These are phyloP conservation scores for Spongispora temasekensis DNA, from an alignment of 1,284 basidiomycete species.

Conservation along the genomic window DNA sequence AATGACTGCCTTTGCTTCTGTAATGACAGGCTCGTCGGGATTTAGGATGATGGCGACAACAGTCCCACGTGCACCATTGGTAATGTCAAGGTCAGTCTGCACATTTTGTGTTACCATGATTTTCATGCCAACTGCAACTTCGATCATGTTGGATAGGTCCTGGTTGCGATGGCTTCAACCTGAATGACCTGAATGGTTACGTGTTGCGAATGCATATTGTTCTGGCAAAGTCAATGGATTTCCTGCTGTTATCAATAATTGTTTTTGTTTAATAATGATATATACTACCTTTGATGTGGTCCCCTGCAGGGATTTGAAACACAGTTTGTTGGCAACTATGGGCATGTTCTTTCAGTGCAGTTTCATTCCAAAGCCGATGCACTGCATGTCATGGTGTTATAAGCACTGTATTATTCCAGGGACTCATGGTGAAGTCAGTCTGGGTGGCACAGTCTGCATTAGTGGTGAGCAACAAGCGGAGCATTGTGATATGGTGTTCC, in stretches of 20 bases:
- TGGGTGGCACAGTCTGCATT: no score
- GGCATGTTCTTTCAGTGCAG: neutral
- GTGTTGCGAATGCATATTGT: neutral
- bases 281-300: neutral
- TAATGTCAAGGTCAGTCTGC: neutral
- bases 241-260: neutral
- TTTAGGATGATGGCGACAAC: neutral
- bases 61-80: neutral
- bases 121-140: neutral
- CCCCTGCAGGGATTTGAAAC: neutral
- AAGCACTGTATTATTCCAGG: no score
- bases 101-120: neutral
- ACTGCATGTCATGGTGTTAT: neutral
- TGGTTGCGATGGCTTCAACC: neutral
- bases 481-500: neutral
- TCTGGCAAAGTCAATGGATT: neutral
- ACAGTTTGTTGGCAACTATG: neutral
- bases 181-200: neutral
- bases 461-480: neutral
- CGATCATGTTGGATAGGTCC: neutral
- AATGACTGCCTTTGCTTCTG: neutral
- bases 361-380: neutral
- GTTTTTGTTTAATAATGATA: neutral
- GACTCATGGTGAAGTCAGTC: no score
- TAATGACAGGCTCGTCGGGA: neutral